Percentiles rank a stretch among this genome's conserved stretches.
Conservation (phyloP, 2,329 filamentous ascomycete genomes). For the Fusarium solani-melongenae region DNA sequence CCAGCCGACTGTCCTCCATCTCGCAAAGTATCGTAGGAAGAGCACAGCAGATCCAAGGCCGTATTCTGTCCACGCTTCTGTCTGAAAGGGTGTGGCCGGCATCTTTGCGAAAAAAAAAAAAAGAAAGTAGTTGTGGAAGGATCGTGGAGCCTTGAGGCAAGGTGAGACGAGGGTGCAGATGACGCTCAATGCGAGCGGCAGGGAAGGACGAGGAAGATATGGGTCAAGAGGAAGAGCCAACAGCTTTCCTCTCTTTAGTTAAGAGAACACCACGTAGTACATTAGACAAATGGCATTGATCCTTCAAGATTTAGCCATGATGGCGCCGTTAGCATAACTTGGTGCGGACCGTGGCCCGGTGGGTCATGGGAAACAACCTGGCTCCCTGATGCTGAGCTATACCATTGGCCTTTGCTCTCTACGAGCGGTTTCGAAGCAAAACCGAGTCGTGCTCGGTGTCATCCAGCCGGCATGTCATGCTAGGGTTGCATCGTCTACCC, state of each 20-base stretch:
- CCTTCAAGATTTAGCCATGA: conserved; percentile 9
- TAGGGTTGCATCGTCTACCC: conserved; percentile 17
- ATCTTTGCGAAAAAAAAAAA: conserved; percentile 9
- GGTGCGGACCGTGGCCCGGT: neutral
- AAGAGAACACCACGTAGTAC: neutral
- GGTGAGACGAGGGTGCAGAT: neutral
- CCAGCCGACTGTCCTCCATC: conserved; percentile 53
- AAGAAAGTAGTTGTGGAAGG: neutral
- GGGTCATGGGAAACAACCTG: neutral
- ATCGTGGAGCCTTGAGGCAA: neutral
- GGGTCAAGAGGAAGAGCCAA: neutral
- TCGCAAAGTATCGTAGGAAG: conserved; percentile 52
- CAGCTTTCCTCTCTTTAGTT: neutral
- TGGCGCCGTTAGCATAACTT: conserved; percentile 4
- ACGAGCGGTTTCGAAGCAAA: neutral
- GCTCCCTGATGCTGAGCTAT: neutral
- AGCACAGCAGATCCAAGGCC: conserved; percentile 52
- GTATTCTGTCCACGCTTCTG: conserved; percentile 58
- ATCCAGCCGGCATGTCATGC: neutral
- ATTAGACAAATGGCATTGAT: conserved; percentile 4
- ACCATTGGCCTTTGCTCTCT: neutral
- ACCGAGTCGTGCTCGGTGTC: neutral
- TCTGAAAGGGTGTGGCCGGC: conserved; percentile 54
- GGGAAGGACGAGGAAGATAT: conserved; percentile 4
- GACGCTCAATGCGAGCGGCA: conserved; percentile 1